Percentiles rank a stretch among this genome's conserved stretches.
These are phyloP conservation scores for Jatropha multifida DNA, from an alignment of 441 rosid genomes.

Conservation along the genomic window DNA sequence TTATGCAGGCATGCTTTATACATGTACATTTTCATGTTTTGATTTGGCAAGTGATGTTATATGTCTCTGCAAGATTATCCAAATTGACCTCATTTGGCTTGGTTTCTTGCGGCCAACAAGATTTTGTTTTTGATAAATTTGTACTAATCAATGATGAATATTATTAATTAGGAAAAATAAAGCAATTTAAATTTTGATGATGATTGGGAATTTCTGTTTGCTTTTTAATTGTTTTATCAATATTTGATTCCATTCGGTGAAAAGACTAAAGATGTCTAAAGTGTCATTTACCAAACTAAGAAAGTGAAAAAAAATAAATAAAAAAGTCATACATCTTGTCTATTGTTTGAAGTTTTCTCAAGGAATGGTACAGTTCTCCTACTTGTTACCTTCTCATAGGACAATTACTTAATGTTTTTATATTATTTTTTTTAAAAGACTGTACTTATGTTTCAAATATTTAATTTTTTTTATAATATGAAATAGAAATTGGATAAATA, in stretches of 20 bases:
- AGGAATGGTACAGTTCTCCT: background rate
- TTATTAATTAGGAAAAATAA: background rate
- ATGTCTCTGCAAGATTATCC: slow-evolving; percentile 22
- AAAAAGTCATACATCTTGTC: background rate
- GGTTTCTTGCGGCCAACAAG: slow-evolving; percentile 8
- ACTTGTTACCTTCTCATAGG: background rate
- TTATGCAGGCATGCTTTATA: background rate
- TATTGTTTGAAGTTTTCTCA: background rate
- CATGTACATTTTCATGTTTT: slow-evolving; percentile 3
- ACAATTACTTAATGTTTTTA: no score
- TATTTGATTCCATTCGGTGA: slow-evolving; percentile 17
- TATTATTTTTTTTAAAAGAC: no score
- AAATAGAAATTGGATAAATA: no score
- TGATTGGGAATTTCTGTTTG: no score
- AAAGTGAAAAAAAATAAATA: background rate
- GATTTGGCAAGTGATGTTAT: slow-evolving; percentile 2
- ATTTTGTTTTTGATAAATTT: background rate
- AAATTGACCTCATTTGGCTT: background rate
- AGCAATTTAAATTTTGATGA: background rate
- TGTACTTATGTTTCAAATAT: no score
- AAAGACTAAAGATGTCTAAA: slow-evolving; percentile 5
- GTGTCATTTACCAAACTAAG: background rate
- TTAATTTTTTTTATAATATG: no score
- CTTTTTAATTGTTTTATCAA: background rate
- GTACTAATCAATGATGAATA: background rate